These are phyloP conservation scores for Pichia inconspicua DNA, from an alignment of 1,139 yeast genomes.

Conservation along the genomic window DNA sequence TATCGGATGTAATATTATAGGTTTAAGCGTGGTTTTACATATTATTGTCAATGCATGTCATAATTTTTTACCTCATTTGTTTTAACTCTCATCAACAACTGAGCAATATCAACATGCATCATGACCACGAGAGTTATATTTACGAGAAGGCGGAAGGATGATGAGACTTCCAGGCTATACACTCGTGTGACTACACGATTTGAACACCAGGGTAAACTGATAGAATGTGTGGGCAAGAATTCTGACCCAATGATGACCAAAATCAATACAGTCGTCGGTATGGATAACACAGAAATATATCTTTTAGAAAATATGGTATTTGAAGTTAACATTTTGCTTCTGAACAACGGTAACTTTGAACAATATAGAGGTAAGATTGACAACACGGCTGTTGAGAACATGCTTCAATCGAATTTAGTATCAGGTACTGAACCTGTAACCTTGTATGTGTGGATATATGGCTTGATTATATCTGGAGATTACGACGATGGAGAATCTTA, in stretches of 20 bases:
- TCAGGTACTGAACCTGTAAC: not conserved
- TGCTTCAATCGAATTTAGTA: not conserved
- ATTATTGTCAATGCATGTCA: no score
- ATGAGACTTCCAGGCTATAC: not conserved
- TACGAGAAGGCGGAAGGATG: slow-evolving; percentile 1
- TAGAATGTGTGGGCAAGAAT: not conserved
- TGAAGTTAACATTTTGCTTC: slow-evolving; percentile 1
- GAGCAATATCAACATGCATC: not conserved
- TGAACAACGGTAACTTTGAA: slow-evolving; percentile 1
- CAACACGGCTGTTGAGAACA: not conserved
- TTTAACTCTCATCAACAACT: not conserved
- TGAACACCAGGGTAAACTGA: not conserved
- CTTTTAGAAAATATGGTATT: not conserved
- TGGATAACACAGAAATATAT: not conserved
- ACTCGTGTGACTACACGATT: not conserved
- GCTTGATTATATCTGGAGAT: slow-evolving; percentile 5
- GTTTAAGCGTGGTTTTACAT: not conserved
- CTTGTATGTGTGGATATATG: slow-evolving; percentile 7
- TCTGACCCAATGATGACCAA: not conserved
- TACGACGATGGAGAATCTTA: slow-evolving; percentile 6
- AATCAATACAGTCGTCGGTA: no score
- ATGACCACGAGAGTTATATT: slow-evolving; percentile 3
- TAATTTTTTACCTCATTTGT: not conserved
- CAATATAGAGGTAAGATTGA: slow-evolving; percentile 6
- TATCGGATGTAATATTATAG: not conserved